A percentile compares a stretch with the other conserved stretches of the same genome.
Conservation (phyloP, 2,329 filamentous ascomycete species). For the Anisogramma anomala region DNA sequence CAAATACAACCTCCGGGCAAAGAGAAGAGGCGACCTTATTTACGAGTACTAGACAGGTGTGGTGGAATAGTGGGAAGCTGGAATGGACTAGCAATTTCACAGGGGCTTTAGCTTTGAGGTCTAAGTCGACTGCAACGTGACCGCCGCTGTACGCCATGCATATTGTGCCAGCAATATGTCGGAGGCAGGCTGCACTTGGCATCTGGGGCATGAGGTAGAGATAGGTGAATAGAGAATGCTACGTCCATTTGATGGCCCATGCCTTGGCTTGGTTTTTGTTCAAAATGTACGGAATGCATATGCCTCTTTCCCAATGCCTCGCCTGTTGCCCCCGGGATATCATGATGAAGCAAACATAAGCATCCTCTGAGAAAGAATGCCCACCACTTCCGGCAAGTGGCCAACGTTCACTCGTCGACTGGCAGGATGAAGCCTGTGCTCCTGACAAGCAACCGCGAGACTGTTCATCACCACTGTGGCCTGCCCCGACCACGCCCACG, state of each 20-base stretch:
- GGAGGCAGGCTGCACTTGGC: no score
- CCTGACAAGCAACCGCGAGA: slow-evolving; percentile 25
- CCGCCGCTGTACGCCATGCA: no score
- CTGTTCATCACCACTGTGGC: slow-evolving; percentile 23
- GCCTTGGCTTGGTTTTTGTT: no score
- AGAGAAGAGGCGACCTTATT: slow-evolving; percentile 78
- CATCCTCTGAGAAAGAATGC: not conserved
- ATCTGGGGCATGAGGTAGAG: no score
- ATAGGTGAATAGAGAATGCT: no score
- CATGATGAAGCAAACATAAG: slow-evolving; percentile 2
- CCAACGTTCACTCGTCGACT: not conserved
- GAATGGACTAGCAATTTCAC: not conserved
- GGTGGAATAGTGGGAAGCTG: not conserved
- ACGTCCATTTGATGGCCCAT: no score
- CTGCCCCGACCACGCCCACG: slow-evolving; percentile 37
- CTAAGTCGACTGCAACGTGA: no score
- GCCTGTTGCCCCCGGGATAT: slow-evolving; percentile 2
- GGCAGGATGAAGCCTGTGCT: not conserved
- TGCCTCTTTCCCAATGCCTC: not conserved
- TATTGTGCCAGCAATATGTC: no score
- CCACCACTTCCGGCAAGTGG: not conserved
- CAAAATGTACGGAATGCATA: not conserved
- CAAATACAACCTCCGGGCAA: slow-evolving; percentile 73
- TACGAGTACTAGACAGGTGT: slow-evolving; percentile 54
- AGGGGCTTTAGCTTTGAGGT: no score